Base-by-base conservation (phyloP, 75 land plant genomes). In the Sequoiadendron giganteum region DNA sequence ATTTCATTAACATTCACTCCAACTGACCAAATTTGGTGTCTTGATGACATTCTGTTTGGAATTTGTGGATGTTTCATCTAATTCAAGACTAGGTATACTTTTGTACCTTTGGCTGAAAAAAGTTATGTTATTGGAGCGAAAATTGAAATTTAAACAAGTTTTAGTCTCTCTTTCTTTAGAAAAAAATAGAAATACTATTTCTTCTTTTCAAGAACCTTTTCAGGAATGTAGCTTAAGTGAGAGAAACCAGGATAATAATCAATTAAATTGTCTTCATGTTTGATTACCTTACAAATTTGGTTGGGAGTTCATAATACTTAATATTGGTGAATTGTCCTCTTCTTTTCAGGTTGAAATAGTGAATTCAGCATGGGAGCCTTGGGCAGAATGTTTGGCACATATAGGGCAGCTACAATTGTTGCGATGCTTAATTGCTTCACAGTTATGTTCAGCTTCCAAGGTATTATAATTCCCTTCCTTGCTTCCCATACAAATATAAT, bases 321-420 rank as follows among this genome's bases (percentile, higher is more conserved):
- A 47, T 38, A 18, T 47, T 6, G 5, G 19, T 48, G 86, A 85
- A 10, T 28, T 19, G 10, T 5, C 9, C 61, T 68, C 25, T 87
- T 30, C 1, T 84, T 79, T 49, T 9, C 42, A 83, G 86, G 72
- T 86, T 28, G 87, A 84, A 76, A 80, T 85, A 16, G 40, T 55
- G 55, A 87, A 82, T 34, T 49, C 86, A 70, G 75, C 48, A 84
- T 91, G 92, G 90, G 83, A 45, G 54, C 54, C 90, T 7, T 92
- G 93, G 88, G 89, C 89, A 43, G 93, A 91, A 83, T 56, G 55
- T 34, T 73, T 92, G 18, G 93, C 93, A 15, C 61, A 78, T 49
- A 86, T 92, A 86, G 93, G 93, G 92, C 93, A 92, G 79, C 56
- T 91, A 11, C 93, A 91, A 56, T 81, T 92, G 28, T 61, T 91